These are phyloP conservation scores for Arachnomyces sp. DNA, from an alignment of 2,329 filamentous ascomycete species.

Conservation along the genomic window DNA sequence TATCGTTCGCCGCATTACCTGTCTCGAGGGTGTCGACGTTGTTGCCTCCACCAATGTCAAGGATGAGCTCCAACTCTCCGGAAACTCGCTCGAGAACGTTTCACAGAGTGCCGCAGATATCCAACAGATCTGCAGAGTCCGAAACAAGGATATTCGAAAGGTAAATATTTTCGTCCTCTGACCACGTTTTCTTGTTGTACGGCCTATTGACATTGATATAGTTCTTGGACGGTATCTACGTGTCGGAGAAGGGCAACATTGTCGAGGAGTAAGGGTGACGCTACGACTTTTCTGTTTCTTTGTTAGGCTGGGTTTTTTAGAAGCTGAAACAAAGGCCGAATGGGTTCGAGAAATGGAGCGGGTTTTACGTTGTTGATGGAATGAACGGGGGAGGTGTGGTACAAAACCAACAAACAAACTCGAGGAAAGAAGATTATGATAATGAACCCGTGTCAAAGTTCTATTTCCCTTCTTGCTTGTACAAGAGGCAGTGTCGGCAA, in stretches of 20 bases:
- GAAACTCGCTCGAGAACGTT: conserved; percentile 94
- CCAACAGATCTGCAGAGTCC: conserved; percentile 98
- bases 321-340: too few species aligned
- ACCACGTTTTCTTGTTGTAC: background rate
- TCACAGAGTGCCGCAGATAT: conserved; percentile 98
- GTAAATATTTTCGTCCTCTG: conserved; percentile 38
- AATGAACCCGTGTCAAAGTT: too few species aligned
- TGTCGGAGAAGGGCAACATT: conserved; percentile 97
- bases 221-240: conserved; percentile 99
- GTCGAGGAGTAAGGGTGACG: conserved; percentile 47
- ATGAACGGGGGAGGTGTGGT: conserved; percentile 12
- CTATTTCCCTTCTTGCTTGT: too few species aligned
- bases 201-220: conserved; percentile 28
- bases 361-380: conserved; percentile 27
- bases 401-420: background rate
- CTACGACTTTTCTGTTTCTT: conserved; percentile 10
- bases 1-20: conserved; percentile 85
- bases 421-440: too few species aligned
- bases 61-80: conserved; percentile 88
- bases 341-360: too few species aligned
- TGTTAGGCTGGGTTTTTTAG: conserved; percentile 24
- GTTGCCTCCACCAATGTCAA: conserved; percentile 86
- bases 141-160: conserved; percentile 99
- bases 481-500: too few species aligned
- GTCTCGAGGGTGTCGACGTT: conserved; percentile 85